Conservation (phyloP, 768 basidiomycete species). For the Naganishia antarctica region DNA sequence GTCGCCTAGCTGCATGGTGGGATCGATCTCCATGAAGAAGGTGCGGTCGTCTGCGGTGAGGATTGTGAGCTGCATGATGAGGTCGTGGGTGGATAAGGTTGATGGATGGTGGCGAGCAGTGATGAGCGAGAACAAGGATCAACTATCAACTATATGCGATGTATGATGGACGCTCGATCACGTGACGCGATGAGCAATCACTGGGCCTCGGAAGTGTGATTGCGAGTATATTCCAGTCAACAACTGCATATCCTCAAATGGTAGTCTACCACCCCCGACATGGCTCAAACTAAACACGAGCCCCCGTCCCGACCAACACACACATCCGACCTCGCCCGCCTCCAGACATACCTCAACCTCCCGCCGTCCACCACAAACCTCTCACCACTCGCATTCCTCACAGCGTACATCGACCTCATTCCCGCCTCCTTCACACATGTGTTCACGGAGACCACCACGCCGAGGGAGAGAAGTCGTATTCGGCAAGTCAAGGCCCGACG, state of each 20-base stretch:
- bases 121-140: background rate
- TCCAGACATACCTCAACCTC: constrained; percentile 37
- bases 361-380: constrained; percentile 28
- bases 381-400: constrained; percentile 38
- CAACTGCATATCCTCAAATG: too few relatives aligned
- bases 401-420: constrained; percentile 30
- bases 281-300: constrained; percentile 2
- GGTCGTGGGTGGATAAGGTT: background rate
- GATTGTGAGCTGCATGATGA: constrained; percentile 49
- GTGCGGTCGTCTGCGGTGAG: constrained; percentile 50
- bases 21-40: constrained; percentile 70
- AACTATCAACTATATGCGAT: too few relatives aligned
- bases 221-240: background rate
- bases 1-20: constrained; percentile 84
- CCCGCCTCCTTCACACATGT: constrained; percentile 34
- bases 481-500: constrained; percentile 41
- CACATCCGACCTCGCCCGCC: constrained; percentile 31
- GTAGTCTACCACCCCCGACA: background rate
- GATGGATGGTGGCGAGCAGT: too few relatives aligned
- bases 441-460: constrained; percentile 30
- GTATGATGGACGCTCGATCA: background rate
- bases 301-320: constrained; percentile 3
- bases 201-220: too few relatives aligned
- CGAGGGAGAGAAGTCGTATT: constrained; percentile 37
- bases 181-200: background rate